A percentile compares a stretch with the other conserved stretches of the same genome.
Evolutionary conservation across 257 asterid genomes (phyloP).

Genomic region (Capsicum chinense): DNA sequence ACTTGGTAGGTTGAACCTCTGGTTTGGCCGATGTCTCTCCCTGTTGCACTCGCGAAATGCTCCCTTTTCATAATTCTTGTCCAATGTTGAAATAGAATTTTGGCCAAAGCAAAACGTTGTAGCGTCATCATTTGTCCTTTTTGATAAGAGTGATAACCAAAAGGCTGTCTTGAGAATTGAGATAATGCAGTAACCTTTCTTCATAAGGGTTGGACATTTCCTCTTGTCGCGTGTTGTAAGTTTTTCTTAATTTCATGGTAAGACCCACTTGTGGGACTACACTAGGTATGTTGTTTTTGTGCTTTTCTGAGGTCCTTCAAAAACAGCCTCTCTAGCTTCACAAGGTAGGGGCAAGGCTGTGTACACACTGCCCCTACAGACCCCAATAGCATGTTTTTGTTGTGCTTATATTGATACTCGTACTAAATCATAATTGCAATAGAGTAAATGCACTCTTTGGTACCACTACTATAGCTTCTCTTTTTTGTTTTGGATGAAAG

Average conservation of each 20-base stretch:
- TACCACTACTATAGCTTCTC: not conserved
- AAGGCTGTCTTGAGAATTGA: not conserved
- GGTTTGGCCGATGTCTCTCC: no score
- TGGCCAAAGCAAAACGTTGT: not conserved
- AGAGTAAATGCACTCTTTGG: not conserved
- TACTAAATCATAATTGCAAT: not conserved
- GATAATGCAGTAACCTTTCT: constrained; percentile 1
- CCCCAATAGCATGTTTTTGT: not conserved
- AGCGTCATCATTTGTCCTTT: not conserved
- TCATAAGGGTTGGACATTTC: constrained; percentile 1
- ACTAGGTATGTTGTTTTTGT: not conserved
- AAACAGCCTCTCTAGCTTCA: not conserved
- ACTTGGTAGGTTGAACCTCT: not conserved
- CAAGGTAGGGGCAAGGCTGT: not conserved
- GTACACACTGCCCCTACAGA: not conserved
- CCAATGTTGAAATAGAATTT: not conserved
- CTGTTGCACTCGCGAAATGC: constrained; percentile 4
- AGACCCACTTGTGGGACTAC: not conserved
- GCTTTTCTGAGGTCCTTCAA: not conserved
- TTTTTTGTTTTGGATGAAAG: constrained; percentile 7
- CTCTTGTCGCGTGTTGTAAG: not conserved
- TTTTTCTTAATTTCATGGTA: not conserved
- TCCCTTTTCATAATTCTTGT: not conserved
- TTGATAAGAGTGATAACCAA: not conserved
- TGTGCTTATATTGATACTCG: not conserved